These are phyloP conservation scores for Polytrichum formosum DNA, from an alignment of 225 moss, liverwort and hornwort genomes.

Conservation along the genomic window DNA sequence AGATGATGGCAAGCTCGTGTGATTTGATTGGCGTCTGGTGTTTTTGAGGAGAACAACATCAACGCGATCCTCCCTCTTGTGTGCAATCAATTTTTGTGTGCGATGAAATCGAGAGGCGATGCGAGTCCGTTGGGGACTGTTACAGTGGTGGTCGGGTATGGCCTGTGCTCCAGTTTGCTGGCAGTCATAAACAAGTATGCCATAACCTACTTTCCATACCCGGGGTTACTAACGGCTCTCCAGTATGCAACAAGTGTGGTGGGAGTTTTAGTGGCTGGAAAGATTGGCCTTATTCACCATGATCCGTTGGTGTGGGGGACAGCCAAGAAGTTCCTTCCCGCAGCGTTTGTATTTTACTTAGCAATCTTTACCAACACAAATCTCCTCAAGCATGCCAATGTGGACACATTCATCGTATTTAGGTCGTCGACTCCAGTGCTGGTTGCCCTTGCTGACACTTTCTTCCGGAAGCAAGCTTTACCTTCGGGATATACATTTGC, in stretches of 20 bases:
- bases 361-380: conserved; percentile 70
- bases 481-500: conserved; percentile 44
- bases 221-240: conserved; percentile 52
- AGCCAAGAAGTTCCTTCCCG: conserved; percentile 50
- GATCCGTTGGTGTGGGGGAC: conserved; percentile 45
- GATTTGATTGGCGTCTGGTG: too few species aligned
- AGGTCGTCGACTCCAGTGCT: conserved; percentile 58
- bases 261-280: conserved; percentile 44
- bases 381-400: conserved; percentile 64
- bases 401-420: conserved; percentile 69
- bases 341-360: conserved; percentile 62
- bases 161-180: conserved; percentile 49
- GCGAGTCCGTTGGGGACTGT: conserved; percentile 25
- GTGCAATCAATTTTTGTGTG: not conserved
- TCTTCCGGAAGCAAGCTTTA: conserved; percentile 50
- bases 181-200: conserved; percentile 72
- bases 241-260: conserved; percentile 54
- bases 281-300: conserved; percentile 29
- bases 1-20: too few species aligned
- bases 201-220: conserved; percentile 63
- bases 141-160: conserved; percentile 51
- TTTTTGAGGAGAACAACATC: too few species aligned
- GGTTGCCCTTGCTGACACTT: conserved; percentile 54
- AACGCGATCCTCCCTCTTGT: too few species aligned
- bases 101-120: conserved; percentile 15